Base-by-base conservation (phyloP, 2,329 filamentous ascomycete species). In the Didymella sp. region DNA sequence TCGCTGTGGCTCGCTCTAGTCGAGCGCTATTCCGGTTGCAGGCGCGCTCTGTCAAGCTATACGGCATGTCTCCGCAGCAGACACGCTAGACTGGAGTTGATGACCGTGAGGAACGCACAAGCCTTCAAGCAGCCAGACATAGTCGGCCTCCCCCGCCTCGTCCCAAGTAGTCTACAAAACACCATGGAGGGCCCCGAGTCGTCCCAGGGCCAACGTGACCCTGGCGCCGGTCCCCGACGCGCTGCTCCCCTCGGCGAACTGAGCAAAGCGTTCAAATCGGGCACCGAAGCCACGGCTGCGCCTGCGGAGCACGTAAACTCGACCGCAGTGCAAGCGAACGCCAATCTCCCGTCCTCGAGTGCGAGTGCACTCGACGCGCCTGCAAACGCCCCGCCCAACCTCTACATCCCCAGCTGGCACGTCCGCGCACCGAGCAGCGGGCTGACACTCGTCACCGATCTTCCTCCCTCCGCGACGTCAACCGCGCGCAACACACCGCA, bases 171-270 rank as follows among this genome's bases (percentile, higher is more conserved):
- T 41, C 57, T 63, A 65, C 66, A 71, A 66, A 46, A 42, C 70
- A 73, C 61, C 66, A 73, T 73, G 72, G 70, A 68, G 55, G 70
- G 46, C 63, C 63, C 64, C 60, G 61, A 63, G 62, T 61, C 66
- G 57, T 66, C 68, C 38, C 54, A 57, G 54, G 54, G 54, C 43
- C 30, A 37, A 25, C 43, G 28, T 30, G 43, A 47, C 46, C 50
- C 61, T 40, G 51, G 60, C 19, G 42, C 62, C 41, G 60, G 50
- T 58, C 52, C 54, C 61, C 58, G 45, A 60, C 51, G 59, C 51
- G 61, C 63, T 47, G 58, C 61, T 55, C 24, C 56, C 40, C 46
- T 56, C 46, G 58, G 54, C 48, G 48, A 41, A 51, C 30, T 57
- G 37, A 57, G 48, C 37, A 57, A 45, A 52, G 54, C 54, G 17